phyloP scores from a whole-genome alignment of 768 basidiomycete genomes.

The Phaeotremella fagi region DNA sequence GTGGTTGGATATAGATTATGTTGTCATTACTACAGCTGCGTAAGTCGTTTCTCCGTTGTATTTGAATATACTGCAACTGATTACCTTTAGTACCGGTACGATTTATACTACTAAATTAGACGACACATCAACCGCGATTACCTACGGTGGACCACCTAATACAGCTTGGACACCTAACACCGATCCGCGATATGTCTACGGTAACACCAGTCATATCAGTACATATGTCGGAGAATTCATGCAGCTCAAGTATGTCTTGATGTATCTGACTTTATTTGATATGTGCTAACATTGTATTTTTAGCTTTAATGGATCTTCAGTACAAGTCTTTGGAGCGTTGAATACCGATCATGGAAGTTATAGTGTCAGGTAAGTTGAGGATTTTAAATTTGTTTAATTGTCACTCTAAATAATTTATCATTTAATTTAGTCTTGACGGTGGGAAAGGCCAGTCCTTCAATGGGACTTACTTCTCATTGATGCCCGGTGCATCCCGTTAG shows the following conservation, averaged over 20 bases:
- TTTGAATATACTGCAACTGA: no score
- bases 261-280: no score
- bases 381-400: no score
- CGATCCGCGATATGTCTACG: background rate
- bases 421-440: conserved; percentile 11
- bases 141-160: conserved; percentile 11
- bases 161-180: background rate
- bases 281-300: background rate
- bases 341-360: conserved; percentile 23
- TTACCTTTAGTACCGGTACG: background rate
- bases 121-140: conserved; percentile 12
- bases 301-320: conserved; percentile 27
- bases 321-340: conserved; percentile 16
- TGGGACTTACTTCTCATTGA: conserved; percentile 6
- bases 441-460: background rate
- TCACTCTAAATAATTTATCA: background rate
- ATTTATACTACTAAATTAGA: conserved; percentile 23
- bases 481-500: conserved; percentile 10
- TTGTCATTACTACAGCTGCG: conserved; percentile 14
- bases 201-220: no score
- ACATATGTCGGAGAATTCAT: no score
- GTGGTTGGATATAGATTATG: conserved; percentile 34
- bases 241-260: no score
- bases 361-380: conserved; percentile 14
- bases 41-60: no score